Percentiles rank a stretch among this genome's conserved stretches.
Evolutionary conservation across 176 grass and related monocot species (phyloP).

Genomic region (Guadua angustifolia): DNA sequence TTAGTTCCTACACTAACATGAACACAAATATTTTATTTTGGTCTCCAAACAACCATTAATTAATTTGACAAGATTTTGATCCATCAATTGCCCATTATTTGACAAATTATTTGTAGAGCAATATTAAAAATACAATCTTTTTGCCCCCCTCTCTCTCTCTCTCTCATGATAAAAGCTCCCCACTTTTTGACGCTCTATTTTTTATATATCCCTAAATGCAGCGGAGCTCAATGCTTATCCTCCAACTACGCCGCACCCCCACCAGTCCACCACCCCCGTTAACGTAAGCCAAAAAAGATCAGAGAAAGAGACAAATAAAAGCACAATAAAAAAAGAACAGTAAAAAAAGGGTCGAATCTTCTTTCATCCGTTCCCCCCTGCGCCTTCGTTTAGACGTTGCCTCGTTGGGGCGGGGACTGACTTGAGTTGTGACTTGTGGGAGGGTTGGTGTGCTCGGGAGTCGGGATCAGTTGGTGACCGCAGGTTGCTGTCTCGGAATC

Average conservation of each 20-base stretch:
- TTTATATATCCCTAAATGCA: neutral
- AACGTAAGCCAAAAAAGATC: slow-evolving; percentile 48
- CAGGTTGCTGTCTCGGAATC: slow-evolving; percentile 41
- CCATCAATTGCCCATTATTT: slow-evolving; percentile 4
- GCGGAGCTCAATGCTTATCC: slow-evolving; percentile 35
- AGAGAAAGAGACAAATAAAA: slow-evolving; percentile 20
- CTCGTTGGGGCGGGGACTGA: neutral
- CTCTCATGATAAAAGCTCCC: neutral
- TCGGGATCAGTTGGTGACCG: slow-evolving; percentile 45
- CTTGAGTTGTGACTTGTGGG: neutral
- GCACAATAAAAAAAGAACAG: neutral
- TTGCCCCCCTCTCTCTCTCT: too few relatives aligned
- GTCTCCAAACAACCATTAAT: neutral
- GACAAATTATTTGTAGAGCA: neutral
- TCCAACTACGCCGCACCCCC: neutral
- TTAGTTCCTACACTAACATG: neutral
- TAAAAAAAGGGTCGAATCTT: slow-evolving; percentile 4
- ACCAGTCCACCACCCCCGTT: slow-evolving; percentile 15
- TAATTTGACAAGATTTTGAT: neutral
- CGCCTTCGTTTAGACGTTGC: slow-evolving; percentile 29
- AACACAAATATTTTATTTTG: neutral
- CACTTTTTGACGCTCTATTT: neutral
- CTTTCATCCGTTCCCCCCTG: slow-evolving; percentile 3
- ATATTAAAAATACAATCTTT: slow-evolving; percentile 21
- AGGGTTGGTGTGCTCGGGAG: slow-evolving; percentile 50